Evolutionary conservation across 257 asterid species (phyloP), one percentile per base, ranked within the genome.

Genomic region (Plectranthus barbatus): DNA sequence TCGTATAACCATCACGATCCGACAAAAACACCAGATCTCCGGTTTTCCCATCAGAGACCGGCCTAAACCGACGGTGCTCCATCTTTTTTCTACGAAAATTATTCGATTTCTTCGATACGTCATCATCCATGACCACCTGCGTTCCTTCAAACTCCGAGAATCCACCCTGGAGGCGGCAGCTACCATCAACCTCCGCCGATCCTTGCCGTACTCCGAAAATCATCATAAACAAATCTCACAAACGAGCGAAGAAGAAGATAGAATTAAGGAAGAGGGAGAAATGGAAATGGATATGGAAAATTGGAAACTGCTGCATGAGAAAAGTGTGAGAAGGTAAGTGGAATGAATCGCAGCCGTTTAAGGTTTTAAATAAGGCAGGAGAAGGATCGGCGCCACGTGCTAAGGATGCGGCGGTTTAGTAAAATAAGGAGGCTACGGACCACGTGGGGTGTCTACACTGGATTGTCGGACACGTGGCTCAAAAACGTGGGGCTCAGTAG

Each of bases 401-500:
- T 41, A 15, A 20, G 60, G 53, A 46, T 9, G 64, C 78, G 84
- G 84, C 74, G 73, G 77, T 69, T 67, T 40, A 60, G 72, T 53
- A 48, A 54, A 58, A 60, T 31, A 59, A 58, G 56, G 67, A 56
- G n/a, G 59, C 66, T 36, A 60, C 70, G 54, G 53, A 67, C 29
- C 69, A 72, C 83, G 79, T 80, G 78, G 68, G 60, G 15, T 57
- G 64, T 7, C 5, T 44, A 6, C 37, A 74, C 66, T 67, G 60
- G 44, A 10, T 10, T 2, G 0, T 1, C 7, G 2, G 37, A 64
- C 45, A 67, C 79, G 82, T 68, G 75, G 83, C 41, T 4, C 33
- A 6, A 31, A 64, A 40, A 18, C 20, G 5, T n/a, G 56, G 56
- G 44, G 29, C 0, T 3, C 13, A 20, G 53, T 18, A 48, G 39